Base-by-base conservation (phyloP, 768 basidiomycete genomes). In the Rhizopogon vulgaris region DNA sequence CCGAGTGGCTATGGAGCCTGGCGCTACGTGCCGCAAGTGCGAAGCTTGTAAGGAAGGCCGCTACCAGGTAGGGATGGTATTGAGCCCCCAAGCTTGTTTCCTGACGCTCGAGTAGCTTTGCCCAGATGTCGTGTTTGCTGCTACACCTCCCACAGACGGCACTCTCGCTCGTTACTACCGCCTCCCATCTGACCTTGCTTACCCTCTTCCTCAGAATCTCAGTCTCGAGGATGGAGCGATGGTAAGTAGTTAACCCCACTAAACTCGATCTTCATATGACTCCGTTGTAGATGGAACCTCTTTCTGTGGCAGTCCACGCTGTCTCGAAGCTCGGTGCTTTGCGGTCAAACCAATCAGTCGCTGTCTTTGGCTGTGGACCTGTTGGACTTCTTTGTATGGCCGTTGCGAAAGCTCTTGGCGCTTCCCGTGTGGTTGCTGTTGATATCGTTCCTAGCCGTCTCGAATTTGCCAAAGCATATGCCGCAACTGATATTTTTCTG, bases 191-290 rank as follows among this genome's bases (percentile, higher is more conserved):
- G 90, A 96, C 67, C 78, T 96, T 22, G 86, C 84, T 49, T 93
- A 91, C 68, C 76, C 73, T 37, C 81, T 98, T 11, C 93, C 93
- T 2, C 79, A 85, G n/a, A 76, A 82, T 62, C 81, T 97, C 43
- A 80, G 85, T 17, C 79, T 95, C 12, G 94, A 95, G 68, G 94
- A 98, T 64, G 95, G 94, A 30, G 94, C 95, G 6, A 88, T 97
- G 90, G 89, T 89, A 51, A 46, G 73, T 53, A n/a, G 34, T 6
- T 24, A 1, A 27, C 17, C 27, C n/a, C 22, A 27, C 18, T 10
- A 12, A 4, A 32, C 12, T 17, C 3, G 3, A 30, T 54, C 45
- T 41, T 30, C 14, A 17, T 48, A 40, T 45, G 54, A n/a, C 30
- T 38, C 27, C 25, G 3, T 22, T 42, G 17, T 53, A 92, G 90